Conservation (phyloP, 179 eudicot species). For the Amaranthus tricolor region DNA sequence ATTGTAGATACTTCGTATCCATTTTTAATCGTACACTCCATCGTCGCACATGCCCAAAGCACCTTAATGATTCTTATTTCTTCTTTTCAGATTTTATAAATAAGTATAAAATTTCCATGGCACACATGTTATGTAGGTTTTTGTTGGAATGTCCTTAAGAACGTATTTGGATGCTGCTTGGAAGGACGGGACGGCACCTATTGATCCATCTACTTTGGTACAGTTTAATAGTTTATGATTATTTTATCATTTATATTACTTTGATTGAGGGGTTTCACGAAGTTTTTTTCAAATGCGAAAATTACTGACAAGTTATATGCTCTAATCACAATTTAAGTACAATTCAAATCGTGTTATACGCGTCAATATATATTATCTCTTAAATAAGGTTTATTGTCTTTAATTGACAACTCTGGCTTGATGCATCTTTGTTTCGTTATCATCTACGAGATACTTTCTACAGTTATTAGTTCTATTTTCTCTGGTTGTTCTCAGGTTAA, state of each 20-base stretch:
- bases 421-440: background rate
- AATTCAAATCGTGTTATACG: background rate
- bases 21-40: no score
- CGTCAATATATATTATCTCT: slow-evolving; percentile 5
- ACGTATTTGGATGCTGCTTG: slow-evolving; percentile 98
- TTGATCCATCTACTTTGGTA: slow-evolving; percentile 96
- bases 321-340: background rate
- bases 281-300: background rate
- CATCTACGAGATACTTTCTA: background rate
- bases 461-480: background rate
- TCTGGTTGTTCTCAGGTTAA: slow-evolving; percentile 53
- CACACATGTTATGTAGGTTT: slow-evolving; percentile 45
- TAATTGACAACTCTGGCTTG: background rate
- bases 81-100: no score
- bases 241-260: background rate
- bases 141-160: slow-evolving; percentile 92
- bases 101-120: background rate
- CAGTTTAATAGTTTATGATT: background rate
- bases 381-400: background rate
- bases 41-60: no score
- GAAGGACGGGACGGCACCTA: slow-evolving; percentile 95
- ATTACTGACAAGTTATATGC: background rate
- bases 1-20: no score
- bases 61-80: no score
- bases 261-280: background rate